Percentiles rank a stretch among this genome's conserved stretches.
Conservation (phyloP, 805 yeast species). For the Saturnispora zaruensis region DNA sequence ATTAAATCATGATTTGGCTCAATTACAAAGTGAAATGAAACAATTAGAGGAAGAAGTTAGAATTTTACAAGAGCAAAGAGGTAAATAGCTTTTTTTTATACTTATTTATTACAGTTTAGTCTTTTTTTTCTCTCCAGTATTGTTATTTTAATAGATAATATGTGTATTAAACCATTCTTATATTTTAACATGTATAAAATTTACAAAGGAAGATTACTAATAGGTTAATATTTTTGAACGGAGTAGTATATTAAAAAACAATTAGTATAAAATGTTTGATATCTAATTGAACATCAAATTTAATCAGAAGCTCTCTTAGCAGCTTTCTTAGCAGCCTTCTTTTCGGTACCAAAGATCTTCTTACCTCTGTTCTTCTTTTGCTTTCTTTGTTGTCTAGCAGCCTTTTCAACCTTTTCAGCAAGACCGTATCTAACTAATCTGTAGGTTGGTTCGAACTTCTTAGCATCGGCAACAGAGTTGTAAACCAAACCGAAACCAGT, state of each 20-base stretch:
- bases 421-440: slow-evolving; percentile 98
- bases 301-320: slow-evolving; percentile 88
- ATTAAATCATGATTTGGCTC: slow-evolving; percentile 87
- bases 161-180: neutral
- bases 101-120: neutral
- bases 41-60: slow-evolving; percentile 69
- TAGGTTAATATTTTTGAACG: neutral
- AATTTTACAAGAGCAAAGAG: slow-evolving; percentile 44
- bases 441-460: slow-evolving; percentile 98
- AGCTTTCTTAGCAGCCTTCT: slow-evolving; percentile 84
- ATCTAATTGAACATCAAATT: slow-evolving; percentile 13
- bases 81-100: slow-evolving; percentile 23
- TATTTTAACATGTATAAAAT: neutral
- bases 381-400: slow-evolving; percentile 99
- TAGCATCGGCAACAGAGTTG: slow-evolving; percentile 96
- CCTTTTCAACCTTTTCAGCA: slow-evolving; percentile 91
- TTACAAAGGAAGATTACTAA: neutral
- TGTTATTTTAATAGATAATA: neutral
- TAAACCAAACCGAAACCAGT: slow-evolving; percentile 98
- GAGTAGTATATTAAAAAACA: slow-evolving; percentile 4
- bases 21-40: slow-evolving; percentile 70
- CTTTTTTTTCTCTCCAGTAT: neutral
- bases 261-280: slow-evolving; percentile 1
- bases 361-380: slow-evolving; percentile 99
- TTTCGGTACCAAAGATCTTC: slow-evolving; percentile 98